Percentiles rank a stretch among this genome's conserved stretches.
phyloP scores from a whole-genome alignment of 148 eudicot genomes.

The Rhododendron griersonianum region DNA sequence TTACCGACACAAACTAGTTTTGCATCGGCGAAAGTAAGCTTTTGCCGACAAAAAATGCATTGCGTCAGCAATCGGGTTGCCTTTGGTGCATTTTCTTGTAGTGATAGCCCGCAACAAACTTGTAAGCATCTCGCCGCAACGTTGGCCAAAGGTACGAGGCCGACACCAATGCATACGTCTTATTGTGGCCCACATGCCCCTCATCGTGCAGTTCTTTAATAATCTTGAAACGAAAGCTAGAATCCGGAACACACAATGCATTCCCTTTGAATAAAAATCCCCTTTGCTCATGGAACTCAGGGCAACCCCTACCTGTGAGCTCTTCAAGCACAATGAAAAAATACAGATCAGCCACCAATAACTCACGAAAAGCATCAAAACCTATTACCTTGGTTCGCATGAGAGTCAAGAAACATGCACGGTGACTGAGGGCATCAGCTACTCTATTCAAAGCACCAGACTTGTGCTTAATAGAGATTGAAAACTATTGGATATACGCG shows the following conservation, averaged over 20 bases:
- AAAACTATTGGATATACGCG: background rate
- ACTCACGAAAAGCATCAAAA: too few species aligned
- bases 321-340: too few species aligned
- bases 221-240: background rate
- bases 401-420: background rate
- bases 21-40: too few species aligned
- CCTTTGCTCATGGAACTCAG: background rate
- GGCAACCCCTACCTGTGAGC: background rate
- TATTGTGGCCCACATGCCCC: background rate
- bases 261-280: background rate
- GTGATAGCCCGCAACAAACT: background rate
- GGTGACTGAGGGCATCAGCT: background rate
- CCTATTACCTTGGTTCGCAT: background rate
- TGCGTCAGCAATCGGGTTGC: too few species aligned
- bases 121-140: background rate
- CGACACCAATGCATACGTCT: background rate
- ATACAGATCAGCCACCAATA: rapidly evolving
- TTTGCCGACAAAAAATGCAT: too few species aligned
- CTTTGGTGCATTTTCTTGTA: too few species aligned
- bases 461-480: background rate
- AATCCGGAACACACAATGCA: background rate
- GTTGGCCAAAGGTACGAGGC: background rate
- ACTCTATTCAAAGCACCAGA: background rate
- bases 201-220: background rate
- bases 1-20: too few species aligned